Evolutionary conservation across 176 grass and related monocot genomes (phyloP), one percentile per base, ranked within the genome.

Genomic region (Saccharum spontaneum): DNA sequence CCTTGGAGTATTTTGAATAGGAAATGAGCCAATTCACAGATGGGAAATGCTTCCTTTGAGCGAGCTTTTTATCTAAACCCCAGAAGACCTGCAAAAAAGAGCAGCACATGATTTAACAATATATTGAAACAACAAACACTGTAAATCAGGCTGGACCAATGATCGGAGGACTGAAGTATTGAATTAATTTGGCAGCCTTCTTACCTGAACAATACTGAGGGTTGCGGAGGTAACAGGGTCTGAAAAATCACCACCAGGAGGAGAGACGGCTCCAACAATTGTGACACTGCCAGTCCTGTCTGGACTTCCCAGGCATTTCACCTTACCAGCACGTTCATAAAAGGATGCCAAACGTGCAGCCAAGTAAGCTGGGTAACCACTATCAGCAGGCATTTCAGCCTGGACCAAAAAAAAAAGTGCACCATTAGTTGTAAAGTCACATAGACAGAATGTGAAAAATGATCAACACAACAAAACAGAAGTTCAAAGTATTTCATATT

Each of bases 341-440:
- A 99, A 99, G 33, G 97, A 99, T 50, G 97, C 97, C 75, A 99
- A 79, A 70, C 97, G 91, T 85, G 97, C 86, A 76, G 97, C 97
- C 90, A 99, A 91, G 80, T 99, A 99, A 17, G 97, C 97, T 73
- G 97, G 97, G 81, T 99, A 99, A 78, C 97, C 97, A 96, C 97
- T 99, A 61, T 99, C 97, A 14, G 97, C 97, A 85, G 97, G 97
- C 97, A 99, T 99, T 86, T 99, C 97, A 94, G 97, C 97, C 97
- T 98, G 87, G 39, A 62, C 7, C 7, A 54, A n/a, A 66, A 28
- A 66, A 28, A 28, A 66, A 62, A 61, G 50, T n/a, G 41, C 43
- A 22, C 31, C n/a, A 44, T 83, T 88, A 83, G 23, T 31, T 64
- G 31, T 38, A 11, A 30, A 60, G 38, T 72, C 26, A 46, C 9